These are phyloP conservation scores for Mariannaea sp. DNA, from an alignment of 2,329 filamentous ascomycete species.

Conservation along the genomic window DNA sequence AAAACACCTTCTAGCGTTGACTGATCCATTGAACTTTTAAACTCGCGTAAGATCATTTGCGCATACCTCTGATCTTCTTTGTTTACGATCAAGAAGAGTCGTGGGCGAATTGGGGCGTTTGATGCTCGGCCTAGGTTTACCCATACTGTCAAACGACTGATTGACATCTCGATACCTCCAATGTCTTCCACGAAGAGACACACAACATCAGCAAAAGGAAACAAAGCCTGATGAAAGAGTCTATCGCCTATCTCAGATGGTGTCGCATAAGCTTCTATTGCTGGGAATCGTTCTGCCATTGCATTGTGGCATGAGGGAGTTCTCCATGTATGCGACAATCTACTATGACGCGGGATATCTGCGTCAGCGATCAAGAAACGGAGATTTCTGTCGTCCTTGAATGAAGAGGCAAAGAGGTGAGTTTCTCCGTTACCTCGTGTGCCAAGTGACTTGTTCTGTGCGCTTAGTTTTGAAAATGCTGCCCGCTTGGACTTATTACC, in stretches of 20 bases:
- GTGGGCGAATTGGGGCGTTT: slow-evolving; percentile 11
- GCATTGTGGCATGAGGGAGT: slow-evolving; percentile 6
- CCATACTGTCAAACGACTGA: slow-evolving; percentile 14
- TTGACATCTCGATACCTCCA: slow-evolving; percentile 18
- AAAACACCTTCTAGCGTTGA: slow-evolving; percentile 4
- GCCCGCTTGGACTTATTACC: slow-evolving; percentile 18
- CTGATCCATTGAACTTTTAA: slow-evolving; percentile 4
- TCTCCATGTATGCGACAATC: neutral
- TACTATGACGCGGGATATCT: slow-evolving; percentile 5
- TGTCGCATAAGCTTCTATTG: neutral
- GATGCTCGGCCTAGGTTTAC: slow-evolving; percentile 18
- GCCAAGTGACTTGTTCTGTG: slow-evolving; percentile 6
- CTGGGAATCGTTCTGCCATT: neutral
- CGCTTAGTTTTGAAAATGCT: slow-evolving; percentile 10
- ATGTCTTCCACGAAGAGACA: slow-evolving; percentile 27
- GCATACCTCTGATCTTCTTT: slow-evolving; percentile 8
- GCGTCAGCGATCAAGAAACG: slow-evolving; percentile 14
- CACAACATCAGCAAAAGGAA: slow-evolving; percentile 25
- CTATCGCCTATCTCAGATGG: neutral
- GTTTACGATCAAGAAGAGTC: slow-evolving; percentile 15
- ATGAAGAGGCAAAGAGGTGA: slow-evolving; percentile 14
- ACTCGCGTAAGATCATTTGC: neutral
- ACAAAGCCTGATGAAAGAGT: slow-evolving; percentile 11
- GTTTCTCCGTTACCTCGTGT: slow-evolving; percentile 9
- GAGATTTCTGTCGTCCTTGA: slow-evolving; percentile 1